Conservation (phyloP, 1,284 basidiomycete species). For the Pyrrhoderma lamaoense region DNA sequence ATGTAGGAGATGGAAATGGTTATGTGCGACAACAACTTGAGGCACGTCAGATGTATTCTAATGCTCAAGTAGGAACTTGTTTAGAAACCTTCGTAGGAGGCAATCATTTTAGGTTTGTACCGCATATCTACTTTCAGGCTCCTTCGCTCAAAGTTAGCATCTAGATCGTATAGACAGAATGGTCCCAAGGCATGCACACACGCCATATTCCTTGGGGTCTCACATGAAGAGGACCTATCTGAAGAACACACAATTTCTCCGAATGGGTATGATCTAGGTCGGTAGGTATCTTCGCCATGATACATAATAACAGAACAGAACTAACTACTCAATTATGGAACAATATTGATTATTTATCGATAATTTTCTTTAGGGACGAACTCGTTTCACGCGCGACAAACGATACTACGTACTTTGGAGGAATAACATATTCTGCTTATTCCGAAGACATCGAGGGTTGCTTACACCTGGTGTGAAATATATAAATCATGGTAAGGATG, state of each 20-base stretch:
- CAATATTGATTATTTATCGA: not conserved
- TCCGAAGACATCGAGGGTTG: constrained; percentile 41
- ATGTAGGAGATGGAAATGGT: constrained; percentile 16
- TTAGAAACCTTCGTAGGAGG: constrained; percentile 57
- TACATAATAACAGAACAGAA: not conserved
- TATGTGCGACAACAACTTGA: constrained; percentile 44
- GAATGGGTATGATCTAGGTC: constrained; percentile 28
- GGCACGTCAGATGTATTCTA: constrained; percentile 61
- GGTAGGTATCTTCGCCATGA: constrained; percentile 12
- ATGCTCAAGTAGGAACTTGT: constrained; percentile 51
- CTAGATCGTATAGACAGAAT: constrained; percentile 71
- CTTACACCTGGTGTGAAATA: constrained; percentile 44
- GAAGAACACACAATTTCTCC: constrained; percentile 44
- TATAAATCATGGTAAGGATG: constrained; percentile 35
- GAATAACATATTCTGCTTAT: constrained; percentile 42
- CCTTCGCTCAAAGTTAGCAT: no score
- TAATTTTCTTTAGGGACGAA: constrained; percentile 34
- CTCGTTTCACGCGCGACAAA: constrained; percentile 36
- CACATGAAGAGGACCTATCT: constrained; percentile 45
- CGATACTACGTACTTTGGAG: constrained; percentile 35
- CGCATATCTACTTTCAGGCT: no score
- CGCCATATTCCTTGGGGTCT: constrained; percentile 56
- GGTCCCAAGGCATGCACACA: constrained; percentile 50
- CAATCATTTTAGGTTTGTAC: constrained; percentile 61
- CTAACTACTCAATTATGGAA: not conserved